Evolutionary conservation across 345 rosid genomes (phyloP), one percentile per base, ranked within the genome.

Genomic region (Diplotaxis tenuifolia): DNA sequence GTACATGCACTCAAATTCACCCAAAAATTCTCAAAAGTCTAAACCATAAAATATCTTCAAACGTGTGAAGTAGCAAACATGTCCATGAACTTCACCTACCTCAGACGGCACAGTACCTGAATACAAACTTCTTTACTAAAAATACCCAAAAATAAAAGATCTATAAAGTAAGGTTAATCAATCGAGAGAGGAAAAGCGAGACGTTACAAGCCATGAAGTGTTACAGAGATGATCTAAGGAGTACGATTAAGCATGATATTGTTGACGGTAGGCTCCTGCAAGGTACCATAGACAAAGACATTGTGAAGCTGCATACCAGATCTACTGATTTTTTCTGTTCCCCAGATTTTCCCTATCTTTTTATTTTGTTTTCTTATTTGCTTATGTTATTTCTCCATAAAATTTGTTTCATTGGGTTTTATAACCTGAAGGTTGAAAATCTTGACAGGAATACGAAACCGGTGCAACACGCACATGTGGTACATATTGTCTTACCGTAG

Each of bases 251-350:
- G 71, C 56, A 95, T 88, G 42, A 83, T n/a, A n/a, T n/a, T 84
- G 1, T 75, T 60, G 56, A 82, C 82, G 40, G 89, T 86, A 75
- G 89, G 96, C 2, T 88, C 91, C 0, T 86, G 75, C 21, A 92
- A 91, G 82, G 91, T 89, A 14, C 99, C 98, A 22, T 92, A 95
- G 5, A 92, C 98, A 81, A 95, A 90, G 27, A 95, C 87, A 71
- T 65, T 86, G 82, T 77, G 80, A 71, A 56, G 71, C n/a, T 23
- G 71, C 18, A 32, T 0, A 40, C 6, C 18, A 0, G 31, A 16
- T 22, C 18, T 63, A 56, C 5, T 20, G 75, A 76, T 59, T 19
- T 18, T 32, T 15, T 18, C 19, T n/a, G n/a, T n/a, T n/a, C n/a
- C n/a, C n/a, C n/a, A n/a, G n/a, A n/a, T n/a, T n/a, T n/a, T n/a